Evolutionary conservation across 1,284 basidiomycete species (phyloP).

Genomic region (Fistulinella cinereoalba): DNA sequence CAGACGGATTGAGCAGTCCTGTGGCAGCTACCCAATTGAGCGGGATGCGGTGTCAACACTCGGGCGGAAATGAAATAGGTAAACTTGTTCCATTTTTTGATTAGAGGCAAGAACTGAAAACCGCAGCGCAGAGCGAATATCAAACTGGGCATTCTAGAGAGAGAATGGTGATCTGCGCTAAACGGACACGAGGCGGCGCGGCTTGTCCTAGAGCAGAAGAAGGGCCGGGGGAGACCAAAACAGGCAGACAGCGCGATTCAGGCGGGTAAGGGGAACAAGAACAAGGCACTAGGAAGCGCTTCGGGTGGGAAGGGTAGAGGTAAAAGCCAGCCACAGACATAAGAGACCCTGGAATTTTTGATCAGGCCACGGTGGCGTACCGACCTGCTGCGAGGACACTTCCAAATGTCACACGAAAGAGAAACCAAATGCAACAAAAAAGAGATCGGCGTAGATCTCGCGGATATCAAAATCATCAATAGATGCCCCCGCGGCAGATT

Average conservation of each 20-base stretch:
- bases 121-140: slow-evolving; percentile 6
- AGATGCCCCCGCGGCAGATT: slow-evolving; percentile 17
- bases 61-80: slow-evolving; percentile 32
- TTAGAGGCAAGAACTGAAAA: not conserved
- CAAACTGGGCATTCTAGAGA: slow-evolving; percentile 5
- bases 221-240: slow-evolving; percentile 7
- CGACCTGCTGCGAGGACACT: not conserved
- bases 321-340: not conserved
- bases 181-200: slow-evolving; percentile 23
- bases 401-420: not conserved
- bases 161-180: slow-evolving; percentile 17
- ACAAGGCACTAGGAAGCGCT: not conserved
- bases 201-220: no score
- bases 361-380: slow-evolving; percentile 16
- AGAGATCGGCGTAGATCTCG: slow-evolving; percentile 12
- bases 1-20: slow-evolving; percentile 10
- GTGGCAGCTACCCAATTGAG: slow-evolving; percentile 19
- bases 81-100: slow-evolving; percentile 20
- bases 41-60: slow-evolving; percentile 13
- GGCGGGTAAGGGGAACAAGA: slow-evolving; percentile 2
- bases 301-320: slow-evolving; percentile 10
- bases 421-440: not conserved
- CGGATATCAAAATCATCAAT: slow-evolving; percentile 11
- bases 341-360: not conserved
- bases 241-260: slow-evolving; percentile 13